A percentile compares a stretch with the other conserved stretches of the same genome.
Evolutionary conservation across 2,329 filamentous ascomycete species (phyloP).

Genomic region (Calonectria ilicicola): DNA sequence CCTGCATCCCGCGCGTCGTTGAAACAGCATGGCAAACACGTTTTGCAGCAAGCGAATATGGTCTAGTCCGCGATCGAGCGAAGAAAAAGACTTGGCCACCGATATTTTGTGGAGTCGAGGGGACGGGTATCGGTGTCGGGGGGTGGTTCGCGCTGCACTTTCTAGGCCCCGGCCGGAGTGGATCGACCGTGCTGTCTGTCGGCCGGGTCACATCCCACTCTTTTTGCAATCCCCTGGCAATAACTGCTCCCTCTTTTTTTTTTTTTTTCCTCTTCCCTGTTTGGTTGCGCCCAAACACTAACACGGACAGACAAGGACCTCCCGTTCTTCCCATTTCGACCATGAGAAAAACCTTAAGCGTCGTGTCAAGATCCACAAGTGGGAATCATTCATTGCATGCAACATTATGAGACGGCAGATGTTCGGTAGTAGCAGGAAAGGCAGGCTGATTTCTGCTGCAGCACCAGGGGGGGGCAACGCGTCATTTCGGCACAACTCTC

Average conservation of each 20-base stretch:
- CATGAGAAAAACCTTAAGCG: neutral
- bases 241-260: neutral
- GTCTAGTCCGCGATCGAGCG: neutral
- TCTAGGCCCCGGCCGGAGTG: neutral
- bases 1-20: neutral
- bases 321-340: neutral
- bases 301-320: neutral
- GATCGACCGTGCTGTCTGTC: neutral
- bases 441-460: neutral
- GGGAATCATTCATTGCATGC: neutral
- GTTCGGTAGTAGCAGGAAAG: neutral
- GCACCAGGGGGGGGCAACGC: neutral
- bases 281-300: neutral
- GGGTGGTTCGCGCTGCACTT: neutral
- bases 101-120: neutral
- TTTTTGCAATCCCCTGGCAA: neutral
- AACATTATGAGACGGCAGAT: slow-evolving; percentile 2
- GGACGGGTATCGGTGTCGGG: neutral
- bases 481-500: neutral
- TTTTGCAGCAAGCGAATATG: neutral
- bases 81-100: neutral
- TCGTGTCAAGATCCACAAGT: neutral
- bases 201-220: neutral
- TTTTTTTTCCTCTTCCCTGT: neutral
- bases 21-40: neutral